These are phyloP conservation scores for Barnettozyma salicaria DNA, from an alignment of 805 yeast genomes.

Conservation along the genomic window DNA sequence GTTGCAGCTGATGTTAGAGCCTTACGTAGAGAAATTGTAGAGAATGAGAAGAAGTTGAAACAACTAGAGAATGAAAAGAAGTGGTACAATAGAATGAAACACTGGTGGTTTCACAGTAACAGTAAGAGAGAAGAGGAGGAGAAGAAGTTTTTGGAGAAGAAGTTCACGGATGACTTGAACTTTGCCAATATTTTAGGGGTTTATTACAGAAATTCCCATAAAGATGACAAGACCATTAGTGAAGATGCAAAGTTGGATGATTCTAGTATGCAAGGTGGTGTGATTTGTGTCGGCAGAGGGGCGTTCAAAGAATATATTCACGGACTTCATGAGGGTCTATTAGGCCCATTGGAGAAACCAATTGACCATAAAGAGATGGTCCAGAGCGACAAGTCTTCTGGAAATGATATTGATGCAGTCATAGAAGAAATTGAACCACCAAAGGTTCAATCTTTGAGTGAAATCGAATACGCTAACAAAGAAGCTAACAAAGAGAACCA, in stretches of 20 bases:
- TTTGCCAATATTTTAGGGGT: constrained; percentile 52
- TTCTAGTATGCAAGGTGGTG: constrained; percentile 65
- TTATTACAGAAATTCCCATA: constrained; percentile 32
- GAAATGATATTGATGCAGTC: constrained; percentile 1
- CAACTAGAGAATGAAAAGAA: constrained; percentile 17
- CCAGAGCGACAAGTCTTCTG: constrained; percentile 2
- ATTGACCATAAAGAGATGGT: constrained; percentile 19
- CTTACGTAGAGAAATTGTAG: constrained; percentile 45
- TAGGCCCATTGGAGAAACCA: constrained; percentile 77
- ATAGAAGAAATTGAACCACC: constrained; percentile 13
- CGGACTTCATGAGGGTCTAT: constrained; percentile 90
- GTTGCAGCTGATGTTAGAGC: constrained; percentile 82
- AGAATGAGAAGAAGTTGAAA: constrained; percentile 22
- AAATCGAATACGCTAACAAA: constrained; percentile 6
- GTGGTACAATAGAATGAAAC: constrained; percentile 17
- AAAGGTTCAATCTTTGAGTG: constrained; percentile 8
- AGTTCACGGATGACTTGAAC: constrained; percentile 31
- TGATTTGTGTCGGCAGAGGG: constrained; percentile 90
- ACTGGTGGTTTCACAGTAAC: constrained; percentile 4
- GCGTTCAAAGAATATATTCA: constrained; percentile 87
- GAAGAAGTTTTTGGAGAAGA: constrained; percentile 19
- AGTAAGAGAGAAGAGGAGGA: constrained; percentile 13
- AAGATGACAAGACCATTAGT: constrained; percentile 26
- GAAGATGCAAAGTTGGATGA: constrained; percentile 44
- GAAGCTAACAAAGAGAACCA: constrained; percentile 1